These are phyloP conservation scores for Aechmea fasciata DNA, from an alignment of 176 grass and related monocot species.

Conservation along the genomic window DNA sequence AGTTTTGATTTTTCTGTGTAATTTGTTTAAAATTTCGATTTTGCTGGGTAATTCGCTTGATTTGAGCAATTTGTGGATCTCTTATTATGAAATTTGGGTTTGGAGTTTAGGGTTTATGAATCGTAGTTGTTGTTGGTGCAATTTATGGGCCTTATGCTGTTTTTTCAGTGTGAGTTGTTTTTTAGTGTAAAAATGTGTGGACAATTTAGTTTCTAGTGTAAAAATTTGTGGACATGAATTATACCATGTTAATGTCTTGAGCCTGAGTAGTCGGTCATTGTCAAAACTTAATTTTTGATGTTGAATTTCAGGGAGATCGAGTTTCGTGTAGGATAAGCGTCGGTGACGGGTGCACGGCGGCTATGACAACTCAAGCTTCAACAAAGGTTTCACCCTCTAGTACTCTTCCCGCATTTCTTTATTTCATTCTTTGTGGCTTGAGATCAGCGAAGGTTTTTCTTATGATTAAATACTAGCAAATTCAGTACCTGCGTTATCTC, in stretches of 20 bases:
- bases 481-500: background rate
- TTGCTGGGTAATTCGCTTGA: no score
- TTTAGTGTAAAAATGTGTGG: no score
- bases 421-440: background rate
- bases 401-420: slow-evolving; percentile 2
- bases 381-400: slow-evolving; percentile 50
- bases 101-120: no score
- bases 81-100: no score
- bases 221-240: background rate
- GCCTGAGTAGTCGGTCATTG: background rate
- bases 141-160: no score
- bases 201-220: no score
- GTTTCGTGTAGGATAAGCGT: slow-evolving; percentile 52
- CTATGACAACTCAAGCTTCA: slow-evolving; percentile 79
- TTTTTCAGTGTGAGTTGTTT: no score
- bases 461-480: background rate
- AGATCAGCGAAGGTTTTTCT: no score
- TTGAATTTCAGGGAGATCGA: slow-evolving; percentile 48
- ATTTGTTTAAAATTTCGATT: no score
- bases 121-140: no score
- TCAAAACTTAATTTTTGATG: background rate
- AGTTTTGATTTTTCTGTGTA: no score
- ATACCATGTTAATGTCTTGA: background rate
- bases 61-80: no score
- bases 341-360: slow-evolving; percentile 54